phyloP scores from a whole-genome alignment of 345 rosid genomes.

The Limnanthes douglasii region DNA sequence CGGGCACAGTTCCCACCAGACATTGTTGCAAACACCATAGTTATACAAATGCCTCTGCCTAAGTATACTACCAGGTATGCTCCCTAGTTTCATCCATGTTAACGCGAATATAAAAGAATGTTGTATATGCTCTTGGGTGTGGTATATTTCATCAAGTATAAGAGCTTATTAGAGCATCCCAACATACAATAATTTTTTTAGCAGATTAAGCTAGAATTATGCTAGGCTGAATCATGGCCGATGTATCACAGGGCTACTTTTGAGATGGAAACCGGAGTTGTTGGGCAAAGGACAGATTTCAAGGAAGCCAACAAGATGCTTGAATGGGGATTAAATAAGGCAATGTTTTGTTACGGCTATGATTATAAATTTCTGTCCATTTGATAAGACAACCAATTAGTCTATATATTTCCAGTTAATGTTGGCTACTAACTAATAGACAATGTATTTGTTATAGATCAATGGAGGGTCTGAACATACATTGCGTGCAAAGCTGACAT shows the following conservation, averaged over 20 bases:
- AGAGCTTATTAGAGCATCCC: neutral
- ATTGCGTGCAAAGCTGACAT: conserved; percentile 85
- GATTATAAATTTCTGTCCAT: too few relatives aligned
- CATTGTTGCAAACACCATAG: conserved; percentile 72
- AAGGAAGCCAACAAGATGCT: conserved; percentile 74
- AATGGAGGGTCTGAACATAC: conserved; percentile 90
- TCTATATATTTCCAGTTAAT: too few relatives aligned
- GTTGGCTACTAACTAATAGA: conserved; percentile 4
- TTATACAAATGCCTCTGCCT: conserved; percentile 85
- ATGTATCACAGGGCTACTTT: conserved; percentile 51
- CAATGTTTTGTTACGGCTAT: too few relatives aligned
- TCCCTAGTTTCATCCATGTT: too few relatives aligned
- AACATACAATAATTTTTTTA: neutral
- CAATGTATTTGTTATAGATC: conserved; percentile 28
- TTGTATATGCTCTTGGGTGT: neutral
- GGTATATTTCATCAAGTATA: neutral
- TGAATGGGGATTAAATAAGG: conserved; percentile 94
- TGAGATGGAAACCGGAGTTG: conserved; percentile 71
- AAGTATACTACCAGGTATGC: conserved; percentile 82
- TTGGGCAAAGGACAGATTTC: conserved; percentile 88
- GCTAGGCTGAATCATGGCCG: neutral
- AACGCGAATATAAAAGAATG: too few relatives aligned
- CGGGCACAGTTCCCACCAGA: conserved; percentile 71
- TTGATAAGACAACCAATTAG: too few relatives aligned
- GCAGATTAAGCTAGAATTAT: neutral